Evolutionary conservation across 768 basidiomycete genomes (phyloP).

Genomic region (Mycena amicta): DNA sequence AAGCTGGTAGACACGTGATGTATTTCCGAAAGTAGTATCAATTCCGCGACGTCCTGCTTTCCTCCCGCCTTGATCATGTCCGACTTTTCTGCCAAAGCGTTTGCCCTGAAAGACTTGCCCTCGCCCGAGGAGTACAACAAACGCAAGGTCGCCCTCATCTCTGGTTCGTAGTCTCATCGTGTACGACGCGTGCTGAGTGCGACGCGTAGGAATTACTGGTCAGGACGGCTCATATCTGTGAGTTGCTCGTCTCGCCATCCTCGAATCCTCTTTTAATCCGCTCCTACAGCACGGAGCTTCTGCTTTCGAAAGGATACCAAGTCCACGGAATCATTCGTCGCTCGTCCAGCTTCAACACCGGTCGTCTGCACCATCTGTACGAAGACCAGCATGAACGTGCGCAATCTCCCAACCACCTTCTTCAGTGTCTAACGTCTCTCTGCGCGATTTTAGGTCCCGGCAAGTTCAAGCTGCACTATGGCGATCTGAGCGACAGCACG

Average conservation of each 20-base stretch:
- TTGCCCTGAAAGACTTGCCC: constrained; percentile 56
- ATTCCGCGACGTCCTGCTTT: no score
- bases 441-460: constrained; percentile 61
- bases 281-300: constrained; percentile 75
- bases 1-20: no score
- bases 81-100: constrained; percentile 40
- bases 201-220: constrained; percentile 79
- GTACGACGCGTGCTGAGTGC: constrained; percentile 12
- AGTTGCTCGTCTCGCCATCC: constrained; percentile 29
- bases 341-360: constrained; percentile 97
- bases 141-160: constrained; percentile 92
- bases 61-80: constrained; percentile 39
- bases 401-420: not conserved
- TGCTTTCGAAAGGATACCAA: constrained; percentile 86
- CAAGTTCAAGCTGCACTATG: constrained; percentile 86
- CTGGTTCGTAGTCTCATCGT: constrained; percentile 53
- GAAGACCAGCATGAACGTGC: constrained; percentile 89
- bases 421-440: constrained; percentile 1
- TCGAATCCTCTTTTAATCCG: constrained; percentile 8
- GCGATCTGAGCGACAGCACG: constrained; percentile 93
- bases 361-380: constrained; percentile 91
- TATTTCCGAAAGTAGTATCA: no score
- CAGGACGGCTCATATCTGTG: constrained; percentile 96
- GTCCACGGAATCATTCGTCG: constrained; percentile 96
- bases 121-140: constrained; percentile 82